These are phyloP conservation scores for Quercus gilva DNA, from an alignment of 306 rosid genomes.

Conservation along the genomic window DNA sequence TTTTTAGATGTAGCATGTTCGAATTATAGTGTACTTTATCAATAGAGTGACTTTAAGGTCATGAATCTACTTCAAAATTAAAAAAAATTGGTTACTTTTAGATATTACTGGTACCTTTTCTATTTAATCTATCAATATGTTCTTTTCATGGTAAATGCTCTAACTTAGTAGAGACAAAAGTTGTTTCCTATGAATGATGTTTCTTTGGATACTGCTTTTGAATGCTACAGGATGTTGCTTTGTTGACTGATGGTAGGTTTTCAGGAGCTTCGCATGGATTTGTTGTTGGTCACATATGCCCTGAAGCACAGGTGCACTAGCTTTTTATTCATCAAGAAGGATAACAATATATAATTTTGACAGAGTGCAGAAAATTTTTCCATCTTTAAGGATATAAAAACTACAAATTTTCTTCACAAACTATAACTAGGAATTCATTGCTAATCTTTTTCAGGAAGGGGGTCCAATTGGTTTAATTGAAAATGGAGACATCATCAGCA, in stretches of 20 bases:
- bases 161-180: not conserved
- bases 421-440: not conserved
- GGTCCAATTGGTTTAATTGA: constrained; percentile 85
- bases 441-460: constrained; percentile 66
- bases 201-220: constrained; percentile 18
- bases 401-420: not conserved
- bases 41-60: not conserved
- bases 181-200: not conserved
- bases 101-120: not conserved
- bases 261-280: constrained; percentile 98
- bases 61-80: not conserved
- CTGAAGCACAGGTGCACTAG: constrained; percentile 78
- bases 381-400: not conserved
- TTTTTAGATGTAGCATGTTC: not conserved
- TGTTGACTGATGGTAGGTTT: constrained; percentile 92
- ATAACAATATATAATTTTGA: not conserved
- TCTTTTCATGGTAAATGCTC: constrained; percentile 4
- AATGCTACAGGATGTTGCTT: constrained; percentile 78
- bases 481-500: constrained; percentile 70
- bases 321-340: not conserved
- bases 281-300: constrained; percentile 96
- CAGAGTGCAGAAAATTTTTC: no score
- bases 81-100: not conserved
- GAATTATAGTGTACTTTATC: not conserved
- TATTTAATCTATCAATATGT: not conserved